A percentile compares a stretch with the other conserved stretches of the same genome.
Conservation (phyloP, 2,329 filamentous ascomycete genomes). For the Pseudopyrenochaeta lycopersici region DNA sequence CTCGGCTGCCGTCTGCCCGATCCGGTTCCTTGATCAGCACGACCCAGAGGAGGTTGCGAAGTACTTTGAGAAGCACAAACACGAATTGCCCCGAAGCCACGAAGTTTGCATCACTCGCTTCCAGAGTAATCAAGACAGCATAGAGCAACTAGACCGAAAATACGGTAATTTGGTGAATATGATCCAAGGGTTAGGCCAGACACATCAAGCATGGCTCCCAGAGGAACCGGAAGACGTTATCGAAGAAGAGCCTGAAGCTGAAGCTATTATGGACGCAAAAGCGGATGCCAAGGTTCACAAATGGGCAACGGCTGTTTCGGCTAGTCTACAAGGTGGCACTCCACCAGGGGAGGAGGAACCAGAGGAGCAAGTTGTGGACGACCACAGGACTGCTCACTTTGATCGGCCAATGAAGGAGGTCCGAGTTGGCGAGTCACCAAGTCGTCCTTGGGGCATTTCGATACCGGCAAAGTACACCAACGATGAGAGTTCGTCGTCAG, state of each 20-base stretch:
- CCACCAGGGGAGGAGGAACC: slow-evolving; percentile 49
- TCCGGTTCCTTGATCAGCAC: slow-evolving; percentile 90
- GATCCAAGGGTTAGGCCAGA: slow-evolving; percentile 88
- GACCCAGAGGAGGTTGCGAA: slow-evolving; percentile 91
- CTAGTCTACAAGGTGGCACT: slow-evolving; percentile 57
- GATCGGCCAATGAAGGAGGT: slow-evolving; percentile 87
- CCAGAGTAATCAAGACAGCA: slow-evolving; percentile 84
- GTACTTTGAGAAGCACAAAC: slow-evolving; percentile 95
- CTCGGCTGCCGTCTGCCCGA: slow-evolving; percentile 78
- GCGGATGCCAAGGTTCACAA: slow-evolving; percentile 79
- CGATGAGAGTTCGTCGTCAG: slow-evolving; percentile 49
- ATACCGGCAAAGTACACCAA: slow-evolving; percentile 69
- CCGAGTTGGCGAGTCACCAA: slow-evolving; percentile 91
- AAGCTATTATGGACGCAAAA: slow-evolving; percentile 51
- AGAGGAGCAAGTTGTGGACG: slow-evolving; percentile 55
- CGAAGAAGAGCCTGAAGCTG: slow-evolving; percentile 56
- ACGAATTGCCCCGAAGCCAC: slow-evolving; percentile 92
- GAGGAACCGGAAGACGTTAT: slow-evolving; percentile 59
- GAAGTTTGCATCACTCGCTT: slow-evolving; percentile 91
- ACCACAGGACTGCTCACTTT: slow-evolving; percentile 76
- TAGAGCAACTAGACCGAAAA: slow-evolving; percentile 89
- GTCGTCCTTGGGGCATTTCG: slow-evolving; percentile 89
- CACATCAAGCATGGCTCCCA: slow-evolving; percentile 87
- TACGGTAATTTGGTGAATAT: slow-evolving; percentile 92
- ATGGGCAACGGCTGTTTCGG: slow-evolving; percentile 83